Base-by-base conservation (phyloP, 2,329 filamentous ascomycete genomes). In the Cytospora schulzeri region DNA sequence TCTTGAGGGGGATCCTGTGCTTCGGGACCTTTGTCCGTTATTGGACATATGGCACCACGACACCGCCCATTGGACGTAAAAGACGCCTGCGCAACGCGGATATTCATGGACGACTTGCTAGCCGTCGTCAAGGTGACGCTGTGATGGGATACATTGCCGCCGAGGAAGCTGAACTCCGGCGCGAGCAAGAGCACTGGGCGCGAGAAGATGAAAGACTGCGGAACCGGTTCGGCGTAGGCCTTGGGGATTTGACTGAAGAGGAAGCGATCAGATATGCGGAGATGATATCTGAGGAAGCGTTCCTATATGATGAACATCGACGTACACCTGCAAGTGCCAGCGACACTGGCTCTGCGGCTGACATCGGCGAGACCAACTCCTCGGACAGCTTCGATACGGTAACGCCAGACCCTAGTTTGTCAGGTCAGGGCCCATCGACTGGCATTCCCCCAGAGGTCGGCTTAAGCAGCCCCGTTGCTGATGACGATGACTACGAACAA, bases 31-130 rank as follows among this genome's bases (percentile, higher is more conserved):
- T 94, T 71, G 79, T 99, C 22, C 90, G 92, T 15, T 98, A 93
- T 75, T 99, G 95, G 95, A 89, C 91, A 4, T 98, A 96, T 74
- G 96, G 91, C 75, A 94, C 93, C 12, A 89, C 89, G 0, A 88
- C 90, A 71, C 88, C 92, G 66, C 87, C 89, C 66, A 85, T 89
- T 58, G 88, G 88, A 63, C 91, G 86, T 67, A 97, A 96, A 76
- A 90, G 93, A n/a, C 88, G 88, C 11, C 78, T 89, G 17, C 89
- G 92, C 45, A 88, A 92, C 64, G 85, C 87, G 1, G 88, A 86
- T 65, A 73, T 81, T 7, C 82, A 86, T 63, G 81, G 82, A n/a
- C 82, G 81, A 26, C 69, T 79, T 8, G 77, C 77, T 19, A 80
- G 78, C 60, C 82, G 84, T 53, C 80, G 83, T 5, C 76, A 89